Evolutionary conservation across 345 rosid genomes (phyloP).

Genomic region (Eucalyptus virginea): DNA sequence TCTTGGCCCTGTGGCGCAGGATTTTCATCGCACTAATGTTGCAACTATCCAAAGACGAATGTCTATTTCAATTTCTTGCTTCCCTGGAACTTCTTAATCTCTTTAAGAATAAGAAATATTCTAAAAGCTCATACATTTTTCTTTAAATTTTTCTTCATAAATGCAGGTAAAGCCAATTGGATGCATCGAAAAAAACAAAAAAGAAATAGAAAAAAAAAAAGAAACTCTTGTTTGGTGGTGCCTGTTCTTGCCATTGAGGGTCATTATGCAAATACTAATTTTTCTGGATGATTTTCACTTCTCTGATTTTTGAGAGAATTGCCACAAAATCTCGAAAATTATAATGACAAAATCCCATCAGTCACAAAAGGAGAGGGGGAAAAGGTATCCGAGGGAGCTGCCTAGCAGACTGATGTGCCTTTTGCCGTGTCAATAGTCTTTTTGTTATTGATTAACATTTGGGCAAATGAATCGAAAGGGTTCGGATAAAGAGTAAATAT

Average conservation of each 20-base stretch:
- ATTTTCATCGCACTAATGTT: not conserved
- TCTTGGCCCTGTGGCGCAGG: not conserved
- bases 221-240: not conserved
- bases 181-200: not conserved
- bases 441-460: not conserved
- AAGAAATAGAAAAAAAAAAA: not conserved
- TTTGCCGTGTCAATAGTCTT: not conserved
- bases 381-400: not conserved
- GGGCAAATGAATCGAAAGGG: not conserved
- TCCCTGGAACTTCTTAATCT: not conserved
- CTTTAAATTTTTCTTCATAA: not conserved
- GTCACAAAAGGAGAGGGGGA: not conserved
- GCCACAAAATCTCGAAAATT: not conserved
- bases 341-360: not conserved
- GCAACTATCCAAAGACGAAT: not conserved
- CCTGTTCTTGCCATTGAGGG: not conserved
- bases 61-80: not conserved
- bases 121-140: not conserved
- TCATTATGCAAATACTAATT: not conserved
- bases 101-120: not conserved
- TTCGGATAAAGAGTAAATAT: not conserved
- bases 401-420: not conserved
- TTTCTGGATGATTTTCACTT: not conserved
- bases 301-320: not conserved
- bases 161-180: not conserved